A percentile compares a stretch with the other conserved stretches of the same genome.
Evolutionary conservation across 495 filamentous ascomycete species (phyloP).

Genomic region (Apodospora peruviana): DNA sequence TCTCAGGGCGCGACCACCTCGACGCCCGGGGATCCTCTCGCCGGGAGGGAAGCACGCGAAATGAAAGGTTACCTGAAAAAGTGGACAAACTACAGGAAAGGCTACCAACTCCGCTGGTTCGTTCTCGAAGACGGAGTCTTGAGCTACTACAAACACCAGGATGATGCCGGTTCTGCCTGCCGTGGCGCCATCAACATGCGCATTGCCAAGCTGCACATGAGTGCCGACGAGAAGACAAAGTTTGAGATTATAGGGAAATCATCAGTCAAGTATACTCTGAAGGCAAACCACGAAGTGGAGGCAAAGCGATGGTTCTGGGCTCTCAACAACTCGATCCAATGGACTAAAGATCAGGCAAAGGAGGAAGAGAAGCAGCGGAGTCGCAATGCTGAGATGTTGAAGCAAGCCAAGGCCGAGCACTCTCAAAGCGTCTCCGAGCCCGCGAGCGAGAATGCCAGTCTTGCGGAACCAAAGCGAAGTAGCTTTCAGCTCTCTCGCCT

Average conservation of each 20-base stretch:
- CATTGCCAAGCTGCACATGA: constrained; percentile 91
- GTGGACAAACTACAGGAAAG: constrained; percentile 97
- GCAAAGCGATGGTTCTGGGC: constrained; percentile 97
- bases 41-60: constrained; percentile 81
- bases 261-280: constrained; percentile 97
- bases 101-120: constrained; percentile 96
- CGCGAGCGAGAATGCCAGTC: constrained; percentile 47
- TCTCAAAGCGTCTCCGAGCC: constrained; percentile 31
- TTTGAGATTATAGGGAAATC: constrained; percentile 98
- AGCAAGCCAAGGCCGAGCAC: constrained; percentile 53
- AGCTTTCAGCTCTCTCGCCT: constrained; percentile 41
- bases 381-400: constrained; percentile 68
- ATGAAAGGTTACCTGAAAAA: constrained; percentile 99
- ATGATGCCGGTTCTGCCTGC: constrained; percentile 88
- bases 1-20: constrained; percentile 52
- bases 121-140: constrained; percentile 95
- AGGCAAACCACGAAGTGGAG: constrained; percentile 92
- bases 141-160: constrained; percentile 99
- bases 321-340: constrained; percentile 97
- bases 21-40: constrained; percentile 57
- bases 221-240: constrained; percentile 89
- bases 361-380: constrained; percentile 73
- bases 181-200: constrained; percentile 98
- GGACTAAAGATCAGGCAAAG: constrained; percentile 92
- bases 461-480: constrained; percentile 34